Percentiles rank a stretch among this genome's conserved stretches.
Evolutionary conservation across 495 filamentous ascomycete species (phyloP).

Genomic region (Ramalina peruviana): DNA sequence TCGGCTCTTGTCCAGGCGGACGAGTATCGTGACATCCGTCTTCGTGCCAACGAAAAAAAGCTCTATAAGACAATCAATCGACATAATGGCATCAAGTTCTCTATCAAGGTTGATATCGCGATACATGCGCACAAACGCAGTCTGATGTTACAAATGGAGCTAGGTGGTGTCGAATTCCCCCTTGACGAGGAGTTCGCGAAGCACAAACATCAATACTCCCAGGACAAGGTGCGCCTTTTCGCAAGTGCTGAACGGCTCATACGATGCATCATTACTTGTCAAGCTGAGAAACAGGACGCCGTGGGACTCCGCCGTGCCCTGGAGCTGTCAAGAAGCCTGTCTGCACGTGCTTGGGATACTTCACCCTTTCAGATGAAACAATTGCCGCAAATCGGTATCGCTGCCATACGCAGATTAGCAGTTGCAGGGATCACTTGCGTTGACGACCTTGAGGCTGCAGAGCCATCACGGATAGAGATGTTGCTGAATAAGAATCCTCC

Average conservation of each 20-base stretch:
- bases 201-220: slow-evolving; percentile 44
- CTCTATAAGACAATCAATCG: slow-evolving; percentile 77
- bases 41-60: slow-evolving; percentile 60
- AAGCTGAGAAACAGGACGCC: slow-evolving; percentile 52
- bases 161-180: slow-evolving; percentile 63
- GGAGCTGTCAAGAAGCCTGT: slow-evolving; percentile 64
- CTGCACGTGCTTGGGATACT: slow-evolving; percentile 75
- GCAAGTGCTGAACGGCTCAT: slow-evolving; percentile 60
- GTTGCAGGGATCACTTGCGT: slow-evolving; percentile 56
- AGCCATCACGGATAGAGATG: slow-evolving; percentile 61
- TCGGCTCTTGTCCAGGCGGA: slow-evolving; percentile 52
- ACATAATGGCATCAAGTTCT: slow-evolving; percentile 54
- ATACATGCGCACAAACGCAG: slow-evolving; percentile 73
- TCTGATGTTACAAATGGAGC: slow-evolving; percentile 67
- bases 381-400: slow-evolving; percentile 67
- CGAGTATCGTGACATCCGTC: slow-evolving; percentile 64
- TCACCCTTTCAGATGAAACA: slow-evolving; percentile 78
- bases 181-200: slow-evolving; percentile 45
- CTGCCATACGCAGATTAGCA: slow-evolving; percentile 63
- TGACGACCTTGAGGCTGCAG: slow-evolving; percentile 50
- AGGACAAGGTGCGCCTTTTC: slow-evolving; percentile 63
- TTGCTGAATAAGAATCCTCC: slow-evolving; percentile 68
- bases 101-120: slow-evolving; percentile 63
- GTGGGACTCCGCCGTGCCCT: slow-evolving; percentile 53
- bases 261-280: slow-evolving; percentile 78